These are phyloP conservation scores for Yamadazyma sp. DNA, from an alignment of 1,139 yeast genomes.

Conservation along the genomic window DNA sequence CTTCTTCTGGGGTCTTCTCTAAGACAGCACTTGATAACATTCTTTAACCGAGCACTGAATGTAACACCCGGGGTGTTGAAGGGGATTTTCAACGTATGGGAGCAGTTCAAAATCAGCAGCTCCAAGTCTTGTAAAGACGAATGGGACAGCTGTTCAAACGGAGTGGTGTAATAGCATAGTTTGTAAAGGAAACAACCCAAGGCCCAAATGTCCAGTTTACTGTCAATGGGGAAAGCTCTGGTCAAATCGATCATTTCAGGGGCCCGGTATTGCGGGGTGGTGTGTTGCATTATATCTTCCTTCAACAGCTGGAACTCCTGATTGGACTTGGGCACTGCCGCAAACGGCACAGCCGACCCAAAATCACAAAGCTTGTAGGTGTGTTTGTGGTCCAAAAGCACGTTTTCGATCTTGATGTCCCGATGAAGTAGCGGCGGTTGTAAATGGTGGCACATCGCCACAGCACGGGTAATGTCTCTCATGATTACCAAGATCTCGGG, in stretches of 20 bases:
- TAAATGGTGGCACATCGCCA: slow-evolving; percentile 84
- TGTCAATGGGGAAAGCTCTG: slow-evolving; percentile 67
- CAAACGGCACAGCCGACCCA: slow-evolving; percentile 69
- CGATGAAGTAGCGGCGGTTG: slow-evolving; percentile 84
- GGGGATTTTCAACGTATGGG: slow-evolving; percentile 34
- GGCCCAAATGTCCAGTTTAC: slow-evolving; percentile 83
- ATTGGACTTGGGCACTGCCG: slow-evolving; percentile 59
- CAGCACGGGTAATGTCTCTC: slow-evolving; percentile 79
- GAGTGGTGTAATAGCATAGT: slow-evolving; percentile 77
- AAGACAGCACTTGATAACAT: slow-evolving; percentile 60
- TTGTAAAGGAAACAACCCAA: slow-evolving; percentile 76
- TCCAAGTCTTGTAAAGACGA: slow-evolving; percentile 40
- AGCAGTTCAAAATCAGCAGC: slow-evolving; percentile 34
- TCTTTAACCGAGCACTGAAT: slow-evolving; percentile 49
- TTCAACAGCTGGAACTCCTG: slow-evolving; percentile 61
- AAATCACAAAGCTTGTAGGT: slow-evolving; percentile 73
- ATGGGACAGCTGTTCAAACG: slow-evolving; percentile 68
- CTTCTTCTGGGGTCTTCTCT: slow-evolving; percentile 69
- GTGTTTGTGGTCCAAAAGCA: slow-evolving; percentile 55
- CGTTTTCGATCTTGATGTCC: slow-evolving; percentile 80
- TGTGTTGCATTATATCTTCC: slow-evolving; percentile 69
- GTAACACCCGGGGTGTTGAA: slow-evolving; percentile 38
- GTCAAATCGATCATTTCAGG: slow-evolving; percentile 82
- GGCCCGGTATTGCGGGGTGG: slow-evolving; percentile 80
- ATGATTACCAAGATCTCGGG: slow-evolving; percentile 79